phyloP scores from a whole-genome alignment of 2,329 filamentous ascomycete species.

The Coniochaeta ligniaria region DNA sequence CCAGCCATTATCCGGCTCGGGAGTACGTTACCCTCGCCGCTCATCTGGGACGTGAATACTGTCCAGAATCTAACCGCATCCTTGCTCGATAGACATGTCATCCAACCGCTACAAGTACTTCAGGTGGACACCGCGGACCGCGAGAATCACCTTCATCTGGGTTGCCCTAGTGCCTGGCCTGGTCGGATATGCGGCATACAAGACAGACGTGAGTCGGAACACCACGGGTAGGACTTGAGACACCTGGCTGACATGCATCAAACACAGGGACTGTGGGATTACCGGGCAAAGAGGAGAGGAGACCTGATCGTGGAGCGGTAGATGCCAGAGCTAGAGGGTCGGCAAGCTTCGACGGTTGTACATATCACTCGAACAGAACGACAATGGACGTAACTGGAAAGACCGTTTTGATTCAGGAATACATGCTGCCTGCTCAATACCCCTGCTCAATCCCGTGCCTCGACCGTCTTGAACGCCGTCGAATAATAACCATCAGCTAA shows the following conservation, averaged over 20 bases:
- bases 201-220: constrained; percentile 70
- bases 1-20: constrained; percentile 38
- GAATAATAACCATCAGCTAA: neutral
- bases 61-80: neutral
- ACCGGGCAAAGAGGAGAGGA: constrained; percentile 82
- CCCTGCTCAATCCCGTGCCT: too few species aligned
- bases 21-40: constrained; percentile 26
- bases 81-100: constrained; percentile 60
- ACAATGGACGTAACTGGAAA: neutral
- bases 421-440: too few species aligned
- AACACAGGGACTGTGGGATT: constrained; percentile 71
- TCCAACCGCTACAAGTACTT: constrained; percentile 89
- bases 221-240: constrained; percentile 34
- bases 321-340: constrained; percentile 5
- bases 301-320: constrained; percentile 79
- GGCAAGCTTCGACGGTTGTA: constrained; percentile 24
- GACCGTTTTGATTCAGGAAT: neutral
- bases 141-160: constrained; percentile 72
- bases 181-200: constrained; percentile 66
- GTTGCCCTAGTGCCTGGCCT: constrained; percentile 64
- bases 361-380: constrained; percentile 22
- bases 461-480: too few species aligned
- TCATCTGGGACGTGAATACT: neutral
- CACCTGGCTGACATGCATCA: neutral
- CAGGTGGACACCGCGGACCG: constrained; percentile 82